A percentile compares a stretch with the other conserved stretches of the same genome.
Evolutionary conservation across 768 basidiomycete genomes (phyloP).

Genomic region (Kwoniella mangroviensis): DNA sequence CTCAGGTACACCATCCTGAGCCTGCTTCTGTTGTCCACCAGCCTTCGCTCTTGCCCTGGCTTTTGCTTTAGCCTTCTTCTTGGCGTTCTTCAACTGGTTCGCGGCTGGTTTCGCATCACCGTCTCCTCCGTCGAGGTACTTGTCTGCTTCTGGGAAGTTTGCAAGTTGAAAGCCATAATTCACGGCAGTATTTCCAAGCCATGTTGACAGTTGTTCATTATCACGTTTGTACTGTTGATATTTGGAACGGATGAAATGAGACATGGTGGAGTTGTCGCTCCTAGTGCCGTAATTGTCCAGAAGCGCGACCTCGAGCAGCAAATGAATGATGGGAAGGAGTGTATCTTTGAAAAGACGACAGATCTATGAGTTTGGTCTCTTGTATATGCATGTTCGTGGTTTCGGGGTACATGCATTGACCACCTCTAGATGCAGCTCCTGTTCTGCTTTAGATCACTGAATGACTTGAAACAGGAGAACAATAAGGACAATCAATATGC

Average conservation of each 20-base stretch:
- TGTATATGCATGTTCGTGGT: too few relatives aligned
- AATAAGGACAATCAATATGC: too few relatives aligned
- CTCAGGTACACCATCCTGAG: neutral
- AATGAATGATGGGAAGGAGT: too few relatives aligned
- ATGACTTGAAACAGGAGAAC: too few relatives aligned
- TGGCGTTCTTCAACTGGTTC: conserved; percentile 18
- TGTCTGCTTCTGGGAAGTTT: neutral
- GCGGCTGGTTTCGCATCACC: neutral
- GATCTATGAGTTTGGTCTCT: too few relatives aligned
- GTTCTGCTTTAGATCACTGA: too few relatives aligned
- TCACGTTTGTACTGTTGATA: conserved; percentile 28
- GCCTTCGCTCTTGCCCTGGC: conserved; percentile 22
- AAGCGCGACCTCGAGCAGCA: too few relatives aligned
- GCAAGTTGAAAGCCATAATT: conserved; percentile 14
- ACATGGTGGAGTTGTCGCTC: neutral
- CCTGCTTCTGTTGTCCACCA: neutral
- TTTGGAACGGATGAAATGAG: conserved; percentile 13
- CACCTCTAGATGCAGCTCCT: too few relatives aligned
- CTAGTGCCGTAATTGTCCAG: too few relatives aligned
- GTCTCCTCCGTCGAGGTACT: neutral
- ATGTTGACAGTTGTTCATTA: conserved; percentile 9
- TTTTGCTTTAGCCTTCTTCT: conserved; percentile 26
- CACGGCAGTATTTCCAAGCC: conserved; percentile 15
- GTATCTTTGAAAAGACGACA: too few relatives aligned
- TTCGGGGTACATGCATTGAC: too few relatives aligned